Percentiles rank a stretch among this genome's conserved stretches.
phyloP scores from a whole-genome alignment of 2,329 filamentous ascomycete genomes.

The Ophiostoma sp. region DNA sequence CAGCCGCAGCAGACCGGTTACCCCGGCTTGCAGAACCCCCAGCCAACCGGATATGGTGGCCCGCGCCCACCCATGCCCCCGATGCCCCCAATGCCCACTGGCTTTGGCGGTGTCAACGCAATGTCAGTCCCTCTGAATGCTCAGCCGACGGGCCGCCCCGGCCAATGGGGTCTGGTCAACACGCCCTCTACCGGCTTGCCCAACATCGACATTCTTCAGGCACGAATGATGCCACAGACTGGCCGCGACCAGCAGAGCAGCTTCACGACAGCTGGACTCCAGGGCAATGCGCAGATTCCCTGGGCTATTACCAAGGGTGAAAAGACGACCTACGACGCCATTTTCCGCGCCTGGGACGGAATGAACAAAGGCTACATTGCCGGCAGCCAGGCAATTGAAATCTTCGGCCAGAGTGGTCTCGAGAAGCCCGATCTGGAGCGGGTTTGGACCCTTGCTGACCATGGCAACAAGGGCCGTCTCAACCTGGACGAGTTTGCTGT shows the following conservation, averaged over 20 bases:
- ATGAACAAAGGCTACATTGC: slow-evolving; percentile 87
- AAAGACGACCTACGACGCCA: slow-evolving; percentile 90
- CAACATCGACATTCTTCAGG: slow-evolving; percentile 87
- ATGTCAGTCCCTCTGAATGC: slow-evolving; percentile 67
- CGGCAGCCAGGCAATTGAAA: slow-evolving; percentile 89
- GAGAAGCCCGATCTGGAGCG: slow-evolving; percentile 85
- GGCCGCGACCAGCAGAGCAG: slow-evolving; percentile 63
- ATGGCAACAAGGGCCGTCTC: slow-evolving; percentile 86
- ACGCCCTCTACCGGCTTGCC: slow-evolving; percentile 82
- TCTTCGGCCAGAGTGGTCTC: slow-evolving; percentile 91
- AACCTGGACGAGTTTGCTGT: slow-evolving; percentile 97
- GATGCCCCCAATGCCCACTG: slow-evolving; percentile 70
- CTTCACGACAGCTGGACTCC: slow-evolving; percentile 79
- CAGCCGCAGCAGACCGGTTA: slow-evolving; percentile 68
- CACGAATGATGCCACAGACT: slow-evolving; percentile 94
- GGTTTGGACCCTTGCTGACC: slow-evolving; percentile 91
- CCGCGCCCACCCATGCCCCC: slow-evolving; percentile 83
- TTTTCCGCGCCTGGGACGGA: slow-evolving; percentile 96
- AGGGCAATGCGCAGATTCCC: slow-evolving; percentile 90
- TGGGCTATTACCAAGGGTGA: slow-evolving; percentile 99
- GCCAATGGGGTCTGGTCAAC: slow-evolving; percentile 98
- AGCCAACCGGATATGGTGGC: slow-evolving; percentile 73
- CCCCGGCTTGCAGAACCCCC: slow-evolving; percentile 56
- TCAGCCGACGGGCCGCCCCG: slow-evolving; percentile 89
- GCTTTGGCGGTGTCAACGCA: slow-evolving; percentile 56